Evolutionary conservation across 148 eudicot genomes (phyloP).

Genomic region (Hydrangea macrophylla): DNA sequence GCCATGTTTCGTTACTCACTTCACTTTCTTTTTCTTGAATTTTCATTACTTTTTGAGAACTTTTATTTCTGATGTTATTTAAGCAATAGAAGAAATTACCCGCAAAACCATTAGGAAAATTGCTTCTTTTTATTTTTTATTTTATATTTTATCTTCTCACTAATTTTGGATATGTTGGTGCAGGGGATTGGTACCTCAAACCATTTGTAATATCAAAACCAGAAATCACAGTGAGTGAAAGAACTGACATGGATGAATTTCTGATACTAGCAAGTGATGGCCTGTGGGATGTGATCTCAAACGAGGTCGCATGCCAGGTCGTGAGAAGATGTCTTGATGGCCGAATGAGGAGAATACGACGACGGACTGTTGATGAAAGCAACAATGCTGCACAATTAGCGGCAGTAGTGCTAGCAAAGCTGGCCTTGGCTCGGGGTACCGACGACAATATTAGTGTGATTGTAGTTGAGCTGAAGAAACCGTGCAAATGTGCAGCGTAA

Average conservation of each 20-base stretch:
- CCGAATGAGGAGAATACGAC: not conserved
- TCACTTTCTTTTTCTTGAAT: no score
- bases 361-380: not conserved
- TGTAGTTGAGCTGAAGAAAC: slow-evolving; percentile 26
- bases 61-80: not conserved
- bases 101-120: not conserved
- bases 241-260: slow-evolving; percentile 35
- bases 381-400: slow-evolving; percentile 16
- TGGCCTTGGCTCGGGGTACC: slow-evolving; percentile 39
- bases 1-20: no score
- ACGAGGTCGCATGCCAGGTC: slow-evolving; percentile 39
- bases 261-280: slow-evolving; percentile 48
- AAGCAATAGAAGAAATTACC: not conserved
- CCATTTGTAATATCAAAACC: slow-evolving; percentile 45
- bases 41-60: not conserved
- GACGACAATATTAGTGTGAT: slow-evolving; percentile 39
- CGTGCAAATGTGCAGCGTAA: not conserved
- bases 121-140: not conserved
- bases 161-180: not conserved
- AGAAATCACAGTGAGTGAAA: slow-evolving; percentile 30
- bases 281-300: slow-evolving; percentile 47
- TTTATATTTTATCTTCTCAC: not conserved
- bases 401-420: slow-evolving; percentile 23
- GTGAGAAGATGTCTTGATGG: slow-evolving; percentile 26
- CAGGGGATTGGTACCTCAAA: slow-evolving; percentile 44